These are phyloP conservation scores for Monosporascus sp. DNA, from an alignment of 2,329 filamentous ascomycete genomes.

Conservation along the genomic window DNA sequence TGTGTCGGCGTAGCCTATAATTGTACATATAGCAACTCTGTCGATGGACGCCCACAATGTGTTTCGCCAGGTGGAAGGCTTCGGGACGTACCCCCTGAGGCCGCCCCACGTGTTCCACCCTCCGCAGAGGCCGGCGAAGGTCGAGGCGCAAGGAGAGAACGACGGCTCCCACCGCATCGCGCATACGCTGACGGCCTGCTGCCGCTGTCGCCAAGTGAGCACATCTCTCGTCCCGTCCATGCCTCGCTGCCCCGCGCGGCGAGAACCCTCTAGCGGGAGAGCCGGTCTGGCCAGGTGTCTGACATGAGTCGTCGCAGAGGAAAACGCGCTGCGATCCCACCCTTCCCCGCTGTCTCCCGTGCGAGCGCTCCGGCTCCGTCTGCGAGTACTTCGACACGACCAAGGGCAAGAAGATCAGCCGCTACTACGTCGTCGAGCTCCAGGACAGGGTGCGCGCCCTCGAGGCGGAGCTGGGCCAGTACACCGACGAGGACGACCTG, in stretches of 20 bases:
- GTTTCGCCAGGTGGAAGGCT: constrained; percentile 50
- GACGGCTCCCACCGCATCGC: constrained; percentile 60
- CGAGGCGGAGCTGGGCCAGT: constrained; percentile 73
- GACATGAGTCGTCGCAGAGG: constrained; percentile 48
- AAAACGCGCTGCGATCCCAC: constrained; percentile 96
- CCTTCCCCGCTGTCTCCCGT: constrained; percentile 85
- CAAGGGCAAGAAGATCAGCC: constrained; percentile 78
- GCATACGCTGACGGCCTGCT: constrained; percentile 75
- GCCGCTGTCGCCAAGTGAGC: constrained; percentile 70
- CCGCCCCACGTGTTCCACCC: constrained; percentile 25
- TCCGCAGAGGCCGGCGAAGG: constrained; percentile 24
- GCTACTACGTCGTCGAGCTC: constrained; percentile 87
- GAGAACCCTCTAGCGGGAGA: not conserved
- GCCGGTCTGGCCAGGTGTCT: not conserved
- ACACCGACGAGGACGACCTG: constrained; percentile 70
- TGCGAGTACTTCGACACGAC: constrained; percentile 95
- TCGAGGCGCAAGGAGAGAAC: constrained; percentile 41
- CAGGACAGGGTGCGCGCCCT: constrained; percentile 80
- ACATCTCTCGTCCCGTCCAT: constrained; percentile 2
- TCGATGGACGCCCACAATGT: constrained; percentile 56
- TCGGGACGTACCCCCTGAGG: constrained; percentile 40
- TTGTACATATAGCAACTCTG: constrained; percentile 2
- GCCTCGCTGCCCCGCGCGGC: not conserved
- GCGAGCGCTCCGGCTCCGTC: constrained; percentile 81
- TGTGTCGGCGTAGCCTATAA: not conserved